Evolutionary conservation across 1,139 yeast species (phyloP), one percentile per base, ranked within the genome.

Genomic region (Scheffersomyces cryptocercus): DNA sequence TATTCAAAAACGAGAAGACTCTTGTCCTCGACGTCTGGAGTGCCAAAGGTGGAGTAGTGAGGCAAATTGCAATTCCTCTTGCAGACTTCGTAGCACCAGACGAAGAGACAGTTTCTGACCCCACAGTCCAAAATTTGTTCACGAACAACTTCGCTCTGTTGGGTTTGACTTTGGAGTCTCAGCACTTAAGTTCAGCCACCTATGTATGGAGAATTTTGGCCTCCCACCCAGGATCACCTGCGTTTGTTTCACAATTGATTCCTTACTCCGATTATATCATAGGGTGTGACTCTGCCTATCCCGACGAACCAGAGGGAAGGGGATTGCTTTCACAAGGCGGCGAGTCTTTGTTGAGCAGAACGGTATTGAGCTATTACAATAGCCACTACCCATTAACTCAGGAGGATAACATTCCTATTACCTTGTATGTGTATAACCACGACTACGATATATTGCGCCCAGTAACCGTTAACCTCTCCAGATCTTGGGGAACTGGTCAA

Each of bases 181-280:
- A 89, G 2, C 91, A 95, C 36, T 60, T 90, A 38, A 73, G 77
- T 37, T 80, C 89, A 0, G 82, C 96, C 0, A 86, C 95, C 2
- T 87, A 80, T 61, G 96, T 90, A 12, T 93, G 97, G 88, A 93
- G 93, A 55, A 83, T 93, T 36, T 67, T 93, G 45, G 79, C 80
- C 46, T 84, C 93, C 10, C 83, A 86, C 41, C 82, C 78, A 13
- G 80, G 82, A 43, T 87, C 96, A 0, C 97, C 98, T 0, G 97
- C 97, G 0, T 88, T 85, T 53, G 69, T 68, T 40, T 90, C 96
- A 0, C 96, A 95, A 26, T 75, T 93, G 35, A 75, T 88, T 34
- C 91, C 97, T 0, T 85, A 85, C 55, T 82, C 93, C 1, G 99
- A 93, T 62, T 93, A 88, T 59, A 85, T 93, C 44, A 82, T 93